Base-by-base conservation (phyloP, 2,329 filamentous ascomycete species). In the Neodidymelliopsis sp. region DNA sequence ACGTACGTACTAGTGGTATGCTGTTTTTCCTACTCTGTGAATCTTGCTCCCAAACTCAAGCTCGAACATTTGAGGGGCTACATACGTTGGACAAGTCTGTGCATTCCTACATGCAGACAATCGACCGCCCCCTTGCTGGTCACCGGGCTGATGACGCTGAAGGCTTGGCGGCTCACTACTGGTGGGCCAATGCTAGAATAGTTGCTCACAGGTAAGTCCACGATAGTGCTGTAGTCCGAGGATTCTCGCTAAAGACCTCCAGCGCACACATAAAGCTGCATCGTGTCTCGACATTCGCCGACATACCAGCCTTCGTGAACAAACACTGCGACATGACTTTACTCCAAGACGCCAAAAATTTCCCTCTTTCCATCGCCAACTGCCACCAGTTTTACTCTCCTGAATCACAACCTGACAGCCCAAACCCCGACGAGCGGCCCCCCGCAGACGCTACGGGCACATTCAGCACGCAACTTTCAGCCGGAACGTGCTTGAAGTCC, bases 271-370 rank as follows among this genome's bases (percentile, higher is more conserved):
- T 51, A 23, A 51, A 35, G 30, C 30, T 51, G 19, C 41, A 39
- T 30, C 48, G 41, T 10, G 11, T 31, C 6, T 31, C 41, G 29
- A 41, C 48, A 7, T 51, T 51, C 16, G 35, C 41, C 11, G 48
- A 51, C 23, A 33, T 51, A 16, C 48, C 48, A 9, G 48, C 41
- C 3, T 51, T 51, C 16, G 40, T 46, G 9, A 46, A 51, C 15
- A 51, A 46, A 15, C 41, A 51, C 23, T 51, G 48, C 10, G 41
- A 46, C 10, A 46, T 51, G 48, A 20, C 36, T 41, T 35, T 36
- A 16, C 20, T 46, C 4, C 35, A 51, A 13, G 41, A 36, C 6
- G 12, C 41, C 4, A 40, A 46, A 13, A 29, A 46, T n/a, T 43
- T 49, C 12, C 39, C 34, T 12, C 15, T 43, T 11, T 23, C 34